phyloP scores from a whole-genome alignment of 2,329 filamentous ascomycete genomes.

The Phyllosticta citriasiana region DNA sequence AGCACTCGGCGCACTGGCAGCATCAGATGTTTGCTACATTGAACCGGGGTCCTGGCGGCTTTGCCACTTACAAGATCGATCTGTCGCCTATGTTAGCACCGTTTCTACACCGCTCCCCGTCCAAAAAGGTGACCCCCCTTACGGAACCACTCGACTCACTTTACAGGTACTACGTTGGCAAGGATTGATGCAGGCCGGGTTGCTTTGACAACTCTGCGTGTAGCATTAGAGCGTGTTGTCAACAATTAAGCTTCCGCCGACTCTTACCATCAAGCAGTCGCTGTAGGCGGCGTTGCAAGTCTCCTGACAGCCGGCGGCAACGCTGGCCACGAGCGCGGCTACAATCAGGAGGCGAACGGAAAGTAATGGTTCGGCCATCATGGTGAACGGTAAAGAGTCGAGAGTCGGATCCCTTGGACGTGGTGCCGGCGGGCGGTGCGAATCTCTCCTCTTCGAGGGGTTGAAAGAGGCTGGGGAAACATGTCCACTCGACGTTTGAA shows the following conservation, averaged over 20 bases:
- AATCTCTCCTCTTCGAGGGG: neutral
- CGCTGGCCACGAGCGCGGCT: neutral
- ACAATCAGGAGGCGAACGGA: conserved; percentile 5
- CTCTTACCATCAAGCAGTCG: conserved; percentile 8
- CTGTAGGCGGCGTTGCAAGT: conserved; percentile 9
- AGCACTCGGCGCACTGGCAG: conserved; percentile 7
- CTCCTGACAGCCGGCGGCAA: conserved; percentile 7
- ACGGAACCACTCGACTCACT: conserved; percentile 1
- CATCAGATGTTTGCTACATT: neutral
- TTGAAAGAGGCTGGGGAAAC: conserved; percentile 1
- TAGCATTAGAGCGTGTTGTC: conserved; percentile 1
- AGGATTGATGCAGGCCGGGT: conserved; percentile 9
- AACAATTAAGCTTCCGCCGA: neutral
- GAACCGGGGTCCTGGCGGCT: neutral
- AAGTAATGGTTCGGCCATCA: neutral
- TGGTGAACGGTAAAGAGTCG: neutral
- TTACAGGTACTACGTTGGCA: conserved; percentile 9
- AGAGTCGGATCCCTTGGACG: neutral
- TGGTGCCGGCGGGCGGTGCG: neutral
- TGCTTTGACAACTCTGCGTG: conserved; percentile 7
- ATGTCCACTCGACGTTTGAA: conserved; percentile 4
- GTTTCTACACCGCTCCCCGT: conserved; percentile 4
- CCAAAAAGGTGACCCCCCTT: neutral
- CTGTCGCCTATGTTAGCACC: conserved; percentile 5
- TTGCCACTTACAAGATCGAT: conserved; percentile 7